Evolutionary conservation across 768 basidiomycete genomes (phyloP), one percentile per base, ranked within the genome.

Genomic region (Boletus rubescentipes): DNA sequence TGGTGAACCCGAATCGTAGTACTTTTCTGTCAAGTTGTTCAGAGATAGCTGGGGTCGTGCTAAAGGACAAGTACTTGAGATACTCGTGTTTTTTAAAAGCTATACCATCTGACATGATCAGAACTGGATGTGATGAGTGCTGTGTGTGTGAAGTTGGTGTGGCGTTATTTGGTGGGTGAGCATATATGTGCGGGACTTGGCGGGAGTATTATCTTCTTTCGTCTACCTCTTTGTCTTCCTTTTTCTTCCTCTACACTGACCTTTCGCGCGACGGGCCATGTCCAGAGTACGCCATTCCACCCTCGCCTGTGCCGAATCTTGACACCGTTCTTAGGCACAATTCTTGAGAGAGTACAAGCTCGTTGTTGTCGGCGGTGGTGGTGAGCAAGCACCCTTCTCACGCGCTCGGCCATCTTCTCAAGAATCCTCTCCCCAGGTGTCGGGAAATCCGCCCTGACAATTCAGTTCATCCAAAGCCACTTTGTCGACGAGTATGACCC

Each of bases 291-390:
- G 63, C 30, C n/a, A 3, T 14, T 16, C 5, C 26, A 5, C 18
- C 41, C 23, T 20, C 26, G 20, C 32, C 0, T 7, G 21, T 2
- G 14, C 18, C 31, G 4, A 2, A 4, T 9, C 14, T 21, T 71
- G 46, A 61, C 52, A 1, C 40, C 29, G 2, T 44, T 35, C 32
- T 21, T 55, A 92, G 87, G 89, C 91, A 59, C 87, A 89, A 68
- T 93, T 93, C 78, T 76, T 98, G 72, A 80, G 95, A 65, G 96
- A 98, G 71, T 98, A 98, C 78, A 98, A 98, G 79, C 86, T 98
- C 55, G 96, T 98, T 60, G 96, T 98, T 59, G 96, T 98, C 57
- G 96, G 96, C 45, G 96, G 96, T 68, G 96, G 95, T 83, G 95
- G 94, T 89, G 49, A 66, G 82, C 72, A 49, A 66, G 82, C 72